Conservation (phyloP, 177 flowering plant genomes). For the Vitis hybrid region DNA sequence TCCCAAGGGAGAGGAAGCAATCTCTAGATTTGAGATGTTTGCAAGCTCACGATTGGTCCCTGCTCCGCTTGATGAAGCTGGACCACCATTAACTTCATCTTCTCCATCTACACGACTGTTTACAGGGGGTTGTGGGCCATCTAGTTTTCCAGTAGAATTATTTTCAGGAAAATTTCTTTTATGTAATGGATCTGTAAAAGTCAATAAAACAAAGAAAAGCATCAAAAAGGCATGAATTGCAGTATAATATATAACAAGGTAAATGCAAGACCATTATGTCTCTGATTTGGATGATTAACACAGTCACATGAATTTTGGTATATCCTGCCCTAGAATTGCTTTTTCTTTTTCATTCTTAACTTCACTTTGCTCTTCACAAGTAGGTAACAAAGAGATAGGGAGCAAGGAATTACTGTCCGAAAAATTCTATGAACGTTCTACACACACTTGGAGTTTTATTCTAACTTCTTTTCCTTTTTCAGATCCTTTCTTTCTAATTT, state of each 20-base stretch:
- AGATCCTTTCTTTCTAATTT: too few relatives aligned
- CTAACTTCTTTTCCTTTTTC: too few relatives aligned
- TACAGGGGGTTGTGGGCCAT: constrained; percentile 11
- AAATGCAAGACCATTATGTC: neutral
- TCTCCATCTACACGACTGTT: constrained; percentile 11
- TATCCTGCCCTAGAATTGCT: too few relatives aligned
- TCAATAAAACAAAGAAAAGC: neutral
- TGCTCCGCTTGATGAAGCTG: constrained; percentile 21
- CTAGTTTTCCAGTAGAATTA: constrained; percentile 7
- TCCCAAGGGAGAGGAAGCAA: constrained; percentile 50
- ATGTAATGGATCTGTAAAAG: constrained; percentile 21
- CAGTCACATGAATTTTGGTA: too few relatives aligned
- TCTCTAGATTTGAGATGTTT: constrained; percentile 21
- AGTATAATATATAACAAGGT: neutral
- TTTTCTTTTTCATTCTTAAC: too few relatives aligned
- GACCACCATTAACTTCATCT: constrained; percentile 7
- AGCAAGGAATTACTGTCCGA: neutral
- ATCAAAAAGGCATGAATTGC: neutral
- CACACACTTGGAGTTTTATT: too few relatives aligned
- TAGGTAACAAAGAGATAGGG: neutral
- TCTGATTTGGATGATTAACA: too few relatives aligned
- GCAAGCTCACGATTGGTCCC: constrained; percentile 20
- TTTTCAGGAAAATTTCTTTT: constrained; percentile 16
- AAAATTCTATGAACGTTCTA: too few relatives aligned
- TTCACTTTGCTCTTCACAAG: neutral